These are phyloP conservation scores for Neofusicoccum ribis DNA, from an alignment of 2,329 filamentous ascomycete species.

Conservation along the genomic window DNA sequence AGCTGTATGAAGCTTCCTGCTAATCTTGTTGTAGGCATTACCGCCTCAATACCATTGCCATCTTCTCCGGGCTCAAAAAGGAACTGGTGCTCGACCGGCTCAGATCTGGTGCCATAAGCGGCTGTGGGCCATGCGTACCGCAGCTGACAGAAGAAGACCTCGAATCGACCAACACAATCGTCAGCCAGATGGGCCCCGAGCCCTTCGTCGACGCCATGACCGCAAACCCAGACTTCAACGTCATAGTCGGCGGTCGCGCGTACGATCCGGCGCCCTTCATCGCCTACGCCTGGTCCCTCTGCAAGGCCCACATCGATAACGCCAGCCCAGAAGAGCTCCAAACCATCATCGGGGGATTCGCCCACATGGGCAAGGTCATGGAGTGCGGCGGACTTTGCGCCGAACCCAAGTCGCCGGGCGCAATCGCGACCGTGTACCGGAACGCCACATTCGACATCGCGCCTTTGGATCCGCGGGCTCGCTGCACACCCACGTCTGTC, in stretches of 20 bases:
- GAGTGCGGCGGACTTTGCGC: slow-evolving; percentile 54
- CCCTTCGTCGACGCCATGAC: slow-evolving; percentile 47
- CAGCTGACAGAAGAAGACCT: slow-evolving; percentile 35
- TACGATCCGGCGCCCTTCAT: slow-evolving; percentile 30
- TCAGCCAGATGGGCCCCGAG: slow-evolving; percentile 51
- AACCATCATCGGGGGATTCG: not conserved
- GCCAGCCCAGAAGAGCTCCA: not conserved
- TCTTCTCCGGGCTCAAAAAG: not conserved
- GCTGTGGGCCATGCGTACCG: not conserved
- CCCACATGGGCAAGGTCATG: slow-evolving; percentile 59
- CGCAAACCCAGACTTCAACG: slow-evolving; percentile 44
- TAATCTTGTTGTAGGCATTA: not conserved
- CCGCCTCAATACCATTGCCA: not conserved
- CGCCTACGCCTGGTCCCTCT: slow-evolving; percentile 24
- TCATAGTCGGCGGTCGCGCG: slow-evolving; percentile 50
- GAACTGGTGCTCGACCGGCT: not conserved
- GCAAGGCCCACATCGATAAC: too few relatives aligned
- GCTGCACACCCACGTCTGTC: not conserved
- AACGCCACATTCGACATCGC: slow-evolving; percentile 51
- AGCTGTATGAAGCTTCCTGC: too few relatives aligned
- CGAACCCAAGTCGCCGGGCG: slow-evolving; percentile 47
- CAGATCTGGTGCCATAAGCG: not conserved
- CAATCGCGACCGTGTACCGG: slow-evolving; percentile 43
- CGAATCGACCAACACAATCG: slow-evolving; percentile 39
- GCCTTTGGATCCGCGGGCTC: slow-evolving; percentile 41